Evolutionary conservation across 2,329 filamentous ascomycete genomes (phyloP).

Genomic region (Neofusicoccum umdonicola): DNA sequence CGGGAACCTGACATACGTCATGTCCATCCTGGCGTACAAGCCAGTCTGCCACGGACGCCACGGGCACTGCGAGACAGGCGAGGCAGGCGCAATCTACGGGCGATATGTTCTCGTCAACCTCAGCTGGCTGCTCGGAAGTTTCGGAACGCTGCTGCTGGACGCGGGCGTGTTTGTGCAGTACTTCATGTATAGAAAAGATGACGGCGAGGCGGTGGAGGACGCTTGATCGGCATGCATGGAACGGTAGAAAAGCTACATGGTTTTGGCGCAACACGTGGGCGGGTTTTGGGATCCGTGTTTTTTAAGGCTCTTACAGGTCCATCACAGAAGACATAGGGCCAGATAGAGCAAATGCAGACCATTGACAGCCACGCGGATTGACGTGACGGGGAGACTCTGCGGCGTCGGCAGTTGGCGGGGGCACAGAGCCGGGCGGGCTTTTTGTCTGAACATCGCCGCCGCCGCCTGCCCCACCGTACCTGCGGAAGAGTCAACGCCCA

Average conservation of each 20-base stretch:
- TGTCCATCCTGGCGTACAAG: slow-evolving; percentile 88
- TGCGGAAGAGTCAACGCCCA: slow-evolving; percentile 10
- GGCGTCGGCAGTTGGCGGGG: slow-evolving; percentile 2
- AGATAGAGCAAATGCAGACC: no score
- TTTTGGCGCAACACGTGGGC: not conserved
- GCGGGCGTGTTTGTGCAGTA: slow-evolving; percentile 87
- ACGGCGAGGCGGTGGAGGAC: slow-evolving; percentile 19
- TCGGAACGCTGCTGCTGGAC: slow-evolving; percentile 83
- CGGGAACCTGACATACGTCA: slow-evolving; percentile 89
- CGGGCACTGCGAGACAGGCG: slow-evolving; percentile 60
- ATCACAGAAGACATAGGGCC: not conserved
- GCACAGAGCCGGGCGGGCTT: not conserved
- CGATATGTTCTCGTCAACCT: slow-evolving; percentile 85
- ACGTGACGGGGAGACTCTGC: no score
- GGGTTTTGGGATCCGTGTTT: not conserved
- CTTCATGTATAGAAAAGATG: slow-evolving; percentile 66
- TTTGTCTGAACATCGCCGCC: not conserved
- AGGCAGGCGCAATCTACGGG: slow-evolving; percentile 67
- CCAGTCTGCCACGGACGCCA: slow-evolving; percentile 57
- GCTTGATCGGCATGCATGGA: not conserved
- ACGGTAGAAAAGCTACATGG: not conserved
- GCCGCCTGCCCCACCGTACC: slow-evolving; percentile 1
- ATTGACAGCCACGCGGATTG: no score
- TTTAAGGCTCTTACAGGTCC: not conserved
- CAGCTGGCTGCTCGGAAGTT: slow-evolving; percentile 85